phyloP scores from a whole-genome alignment of 2,329 filamentous ascomycete species.

The Fusarium virguliforme region DNA sequence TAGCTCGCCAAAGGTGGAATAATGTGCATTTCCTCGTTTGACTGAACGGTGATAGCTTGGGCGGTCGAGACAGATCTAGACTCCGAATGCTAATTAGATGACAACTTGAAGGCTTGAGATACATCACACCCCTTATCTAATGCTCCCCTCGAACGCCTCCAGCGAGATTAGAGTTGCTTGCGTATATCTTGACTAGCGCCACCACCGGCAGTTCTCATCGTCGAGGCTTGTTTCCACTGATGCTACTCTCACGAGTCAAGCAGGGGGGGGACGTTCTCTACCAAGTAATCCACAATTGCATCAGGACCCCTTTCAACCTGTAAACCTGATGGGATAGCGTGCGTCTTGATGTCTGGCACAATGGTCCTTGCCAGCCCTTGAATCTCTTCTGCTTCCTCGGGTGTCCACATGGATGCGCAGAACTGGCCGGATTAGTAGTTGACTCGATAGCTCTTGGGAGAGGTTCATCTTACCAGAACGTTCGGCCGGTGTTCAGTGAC shows the following conservation, averaged over 20 bases:
- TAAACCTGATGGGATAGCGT: constrained; percentile 69
- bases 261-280: constrained; percentile 58
- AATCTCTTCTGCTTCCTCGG: constrained; percentile 65
- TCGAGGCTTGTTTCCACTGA: neutral
- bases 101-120: neutral
- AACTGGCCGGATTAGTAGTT: constrained; percentile 60
- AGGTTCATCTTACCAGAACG: constrained; percentile 47
- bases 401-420: constrained; percentile 70
- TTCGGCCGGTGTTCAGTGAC: constrained; percentile 60
- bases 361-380: constrained; percentile 61
- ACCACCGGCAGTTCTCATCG: constrained; percentile 1
- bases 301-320: constrained; percentile 69
- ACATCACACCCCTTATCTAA: constrained; percentile 3
- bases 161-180: neutral
- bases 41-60: neutral
- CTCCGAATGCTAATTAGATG: neutral
- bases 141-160: neutral
- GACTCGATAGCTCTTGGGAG: neutral
- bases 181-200: neutral
- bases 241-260: constrained; percentile 6
- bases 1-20: constrained; percentile 2
- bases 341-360: constrained; percentile 65
- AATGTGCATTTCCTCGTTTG: neutral
- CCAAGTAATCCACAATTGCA: constrained; percentile 68
- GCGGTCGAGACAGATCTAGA: neutral